Conservation (phyloP, 371 early-diverging fungal species). For the Rhizopus sp. region DNA sequence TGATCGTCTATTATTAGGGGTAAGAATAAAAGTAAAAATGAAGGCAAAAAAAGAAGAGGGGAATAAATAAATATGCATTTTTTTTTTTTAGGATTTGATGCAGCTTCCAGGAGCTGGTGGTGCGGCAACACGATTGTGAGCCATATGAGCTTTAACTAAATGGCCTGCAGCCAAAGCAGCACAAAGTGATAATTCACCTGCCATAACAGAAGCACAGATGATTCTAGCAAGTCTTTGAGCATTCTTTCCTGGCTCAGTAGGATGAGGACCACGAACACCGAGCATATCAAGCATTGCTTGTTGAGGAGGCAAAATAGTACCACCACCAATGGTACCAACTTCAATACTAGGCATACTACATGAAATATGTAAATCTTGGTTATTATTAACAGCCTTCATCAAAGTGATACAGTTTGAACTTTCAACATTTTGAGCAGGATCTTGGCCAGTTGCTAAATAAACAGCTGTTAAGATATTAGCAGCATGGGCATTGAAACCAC, state of each 20-base stretch:
- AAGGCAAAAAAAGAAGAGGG: no score
- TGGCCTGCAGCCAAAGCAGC: slow-evolving; percentile 89
- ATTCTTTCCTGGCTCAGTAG: slow-evolving; percentile 83
- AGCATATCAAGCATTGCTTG: slow-evolving; percentile 90
- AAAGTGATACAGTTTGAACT: slow-evolving; percentile 92
- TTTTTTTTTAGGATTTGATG: slow-evolving; percentile 28
- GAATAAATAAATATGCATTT: no score
- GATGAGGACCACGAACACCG: slow-evolving; percentile 85
- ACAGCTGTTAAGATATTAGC: slow-evolving; percentile 95
- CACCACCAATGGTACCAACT: slow-evolving; percentile 97
- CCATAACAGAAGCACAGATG: slow-evolving; percentile 93
- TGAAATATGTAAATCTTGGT: slow-evolving; percentile 80
- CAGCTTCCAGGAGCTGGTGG: slow-evolving; percentile 21
- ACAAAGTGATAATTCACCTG: slow-evolving; percentile 92
- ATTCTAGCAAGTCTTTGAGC: slow-evolving; percentile 89
- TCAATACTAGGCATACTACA: slow-evolving; percentile 96
- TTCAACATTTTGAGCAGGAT: slow-evolving; percentile 97
- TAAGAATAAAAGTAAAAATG: no score
- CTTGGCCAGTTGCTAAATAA: slow-evolving; percentile 95
- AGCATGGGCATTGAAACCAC: slow-evolving; percentile 97
- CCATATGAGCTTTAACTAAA: slow-evolving; percentile 83
- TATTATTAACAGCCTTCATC: slow-evolving; percentile 88
- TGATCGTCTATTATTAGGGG: no score
- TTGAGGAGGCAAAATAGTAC: slow-evolving; percentile 89
- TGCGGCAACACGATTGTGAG: slow-evolving; percentile 73